phyloP scores from a whole-genome alignment of 805 yeast genomes.

The Brettanomyces anomalus region DNA sequence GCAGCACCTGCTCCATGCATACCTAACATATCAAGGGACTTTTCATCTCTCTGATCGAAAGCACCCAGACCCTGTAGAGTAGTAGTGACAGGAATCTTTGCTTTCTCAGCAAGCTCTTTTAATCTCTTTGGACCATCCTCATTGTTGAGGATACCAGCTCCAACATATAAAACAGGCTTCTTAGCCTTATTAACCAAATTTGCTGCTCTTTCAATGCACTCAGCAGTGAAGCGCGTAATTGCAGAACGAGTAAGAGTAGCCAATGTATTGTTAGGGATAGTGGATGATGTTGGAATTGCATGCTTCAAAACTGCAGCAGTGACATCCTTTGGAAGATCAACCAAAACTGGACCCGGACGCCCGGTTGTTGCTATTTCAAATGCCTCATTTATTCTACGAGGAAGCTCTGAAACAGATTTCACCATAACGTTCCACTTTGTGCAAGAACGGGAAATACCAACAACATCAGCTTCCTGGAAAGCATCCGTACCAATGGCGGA shows the following conservation, averaged over 20 bases:
- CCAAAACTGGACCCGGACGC: conserved; percentile 97
- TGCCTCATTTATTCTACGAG: conserved; percentile 93
- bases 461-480: conserved; percentile 97
- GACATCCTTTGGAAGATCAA: conserved; percentile 96
- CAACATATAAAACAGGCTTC: conserved; percentile 83
- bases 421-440: conserved; percentile 99
- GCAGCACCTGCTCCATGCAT: conserved; percentile 98
- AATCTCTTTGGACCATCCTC: conserved; percentile 73
- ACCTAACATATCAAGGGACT: conserved; percentile 92
- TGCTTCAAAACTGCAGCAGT: conserved; percentile 83
- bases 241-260: conserved; percentile 61
- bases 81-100: conserved; percentile 92
- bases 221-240: conserved; percentile 64
- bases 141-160: conserved; percentile 79
- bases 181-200: conserved; percentile 71
- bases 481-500: conserved; percentile 96
- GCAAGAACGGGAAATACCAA: conserved; percentile 94
- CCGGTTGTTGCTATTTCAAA: conserved; percentile 94
- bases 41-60: conserved; percentile 84
- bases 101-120: conserved; percentile 81
- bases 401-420: conserved; percentile 86
- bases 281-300: conserved; percentile 73
- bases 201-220: conserved; percentile 71
- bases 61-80: conserved; percentile 92
- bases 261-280: conserved; percentile 69